Base-by-base conservation (phyloP, 192 early-diverging fungal genomes). In the Dissophora ornata region DNA sequence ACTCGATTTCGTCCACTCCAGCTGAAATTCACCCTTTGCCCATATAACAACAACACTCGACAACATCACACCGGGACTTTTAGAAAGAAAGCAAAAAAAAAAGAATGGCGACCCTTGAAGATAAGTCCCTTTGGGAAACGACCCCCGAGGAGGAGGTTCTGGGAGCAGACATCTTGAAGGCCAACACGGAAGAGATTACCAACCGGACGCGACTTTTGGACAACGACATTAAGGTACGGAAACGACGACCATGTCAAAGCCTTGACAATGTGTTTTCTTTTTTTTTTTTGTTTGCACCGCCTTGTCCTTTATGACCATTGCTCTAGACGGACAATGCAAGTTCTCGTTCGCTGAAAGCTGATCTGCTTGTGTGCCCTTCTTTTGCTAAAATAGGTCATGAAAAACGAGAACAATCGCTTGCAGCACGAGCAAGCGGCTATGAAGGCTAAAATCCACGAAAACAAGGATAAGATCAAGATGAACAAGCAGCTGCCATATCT, bases 401-500 rank as follows among this genome's bases (percentile, higher is more conserved):
- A 94, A 65, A 93, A 90, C 54, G 97, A 99, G 82, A 89, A 91
- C 74, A 83, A 85, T 59, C 91, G 96, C n/a, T 83, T 99, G 26
- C 77, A 85, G 33, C 94, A 97, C 80, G 97, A 99, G 81, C 93
- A 96, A 69, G 82, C 75, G 30, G 86, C 87, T 48, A 94, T 94
- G 91, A 90, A 91, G 65, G 95, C 91, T 58, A 90, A 91, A 61
- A 99, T 99, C 74, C 97, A 96, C 83, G 96, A 98, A 57, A 99
- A 97, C 84, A 90, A 94, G 80, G 95, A 99, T 71, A 99, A 99
- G 84, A 96, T 99, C 82, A 97, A 95, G 82, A 83, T 98, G 79
- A 97, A 98, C 85, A 95, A 94, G 83, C 96, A 97, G 82, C 85
- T 98, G 51, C 97, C 97, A 38, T 98, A 98, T 79, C 82, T 99